A percentile compares a stretch with the other conserved stretches of the same genome.
phyloP scores from a whole-genome alignment of 441 rosid species.

The Cnidoscolus chayamansa region DNA sequence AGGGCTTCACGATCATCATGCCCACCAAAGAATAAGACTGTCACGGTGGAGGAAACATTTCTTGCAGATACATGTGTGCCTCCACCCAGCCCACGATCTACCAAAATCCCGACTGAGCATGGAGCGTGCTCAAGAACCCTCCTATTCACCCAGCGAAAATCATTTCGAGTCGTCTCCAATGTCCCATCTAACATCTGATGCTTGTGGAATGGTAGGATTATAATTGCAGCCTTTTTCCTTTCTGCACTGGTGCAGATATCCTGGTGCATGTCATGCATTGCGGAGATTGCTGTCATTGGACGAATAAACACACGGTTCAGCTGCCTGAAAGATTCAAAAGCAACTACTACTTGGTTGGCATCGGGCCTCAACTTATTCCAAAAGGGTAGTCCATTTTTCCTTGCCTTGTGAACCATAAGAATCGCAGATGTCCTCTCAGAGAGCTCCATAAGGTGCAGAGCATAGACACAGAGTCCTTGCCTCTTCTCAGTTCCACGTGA shows the following conservation, averaged over 20 bases:
- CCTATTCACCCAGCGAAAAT: conserved; percentile 51
- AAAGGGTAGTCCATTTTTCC: conserved; percentile 74
- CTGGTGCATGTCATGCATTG: conserved; percentile 64
- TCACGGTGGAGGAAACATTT: conserved; percentile 49
- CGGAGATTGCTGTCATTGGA: conserved; percentile 81
- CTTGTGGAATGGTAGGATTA: conserved; percentile 75
- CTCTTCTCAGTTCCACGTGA: conserved; percentile 62
- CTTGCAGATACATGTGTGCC: conserved; percentile 60
- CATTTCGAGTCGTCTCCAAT: conserved; percentile 52
- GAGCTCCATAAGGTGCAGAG: conserved; percentile 69
- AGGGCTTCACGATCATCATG: conserved; percentile 70
- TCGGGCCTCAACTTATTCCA: conserved; percentile 52
- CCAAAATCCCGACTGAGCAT: conserved; percentile 79
- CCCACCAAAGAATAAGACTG: conserved; percentile 69
- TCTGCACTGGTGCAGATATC: conserved; percentile 64
- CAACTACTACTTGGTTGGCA: conserved; percentile 56
- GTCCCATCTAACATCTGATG: conserved; percentile 68
- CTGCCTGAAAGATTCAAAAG: conserved; percentile 74
- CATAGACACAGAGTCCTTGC: conserved; percentile 60
- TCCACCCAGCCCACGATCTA: conserved; percentile 88
- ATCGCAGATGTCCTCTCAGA: conserved; percentile 87
- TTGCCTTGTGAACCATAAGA: conserved; percentile 74
- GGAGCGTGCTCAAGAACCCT: conserved; percentile 57
- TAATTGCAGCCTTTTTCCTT: conserved; percentile 58
- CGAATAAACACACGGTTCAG: conserved; percentile 60